A percentile compares a stretch with the other conserved stretches of the same genome.
Evolutionary conservation across 345 rosid genomes (phyloP).

Genomic region (Gossypium ekmanianum): DNA sequence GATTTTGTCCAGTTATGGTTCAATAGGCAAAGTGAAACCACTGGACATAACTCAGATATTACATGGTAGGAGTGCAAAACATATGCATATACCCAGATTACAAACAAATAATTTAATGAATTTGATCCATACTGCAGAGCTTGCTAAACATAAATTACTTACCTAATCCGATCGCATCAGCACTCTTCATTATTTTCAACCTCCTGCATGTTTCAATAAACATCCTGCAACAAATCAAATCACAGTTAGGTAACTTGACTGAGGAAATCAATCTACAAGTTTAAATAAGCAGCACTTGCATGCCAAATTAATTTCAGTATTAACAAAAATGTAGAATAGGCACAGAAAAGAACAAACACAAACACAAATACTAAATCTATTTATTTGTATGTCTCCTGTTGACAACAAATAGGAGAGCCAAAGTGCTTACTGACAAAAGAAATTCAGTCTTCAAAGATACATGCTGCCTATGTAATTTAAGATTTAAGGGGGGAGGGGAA

Average conservation of each 20-base stretch:
- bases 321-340: neutral
- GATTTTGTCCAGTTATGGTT: neutral
- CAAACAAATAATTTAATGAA: neutral
- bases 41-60: neutral
- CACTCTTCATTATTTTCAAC: conserved; percentile 88
- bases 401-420: neutral
- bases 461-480: neutral
- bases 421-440: neutral
- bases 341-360: neutral
- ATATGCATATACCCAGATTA: neutral
- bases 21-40: too few relatives aligned
- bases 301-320: neutral
- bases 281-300: neutral
- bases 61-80: neutral
- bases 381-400: neutral
- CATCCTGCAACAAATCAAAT: conserved; percentile 47
- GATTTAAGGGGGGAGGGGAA: neutral
- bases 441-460: neutral
- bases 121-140: neutral
- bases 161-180: conserved; percentile 95
- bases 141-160: conserved; percentile 7
- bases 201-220: conserved; percentile 76
- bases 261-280: neutral
- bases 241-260: neutral
- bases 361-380: neutral